phyloP scores from a whole-genome alignment of 768 basidiomycete genomes.

The Suillus lakei region DNA sequence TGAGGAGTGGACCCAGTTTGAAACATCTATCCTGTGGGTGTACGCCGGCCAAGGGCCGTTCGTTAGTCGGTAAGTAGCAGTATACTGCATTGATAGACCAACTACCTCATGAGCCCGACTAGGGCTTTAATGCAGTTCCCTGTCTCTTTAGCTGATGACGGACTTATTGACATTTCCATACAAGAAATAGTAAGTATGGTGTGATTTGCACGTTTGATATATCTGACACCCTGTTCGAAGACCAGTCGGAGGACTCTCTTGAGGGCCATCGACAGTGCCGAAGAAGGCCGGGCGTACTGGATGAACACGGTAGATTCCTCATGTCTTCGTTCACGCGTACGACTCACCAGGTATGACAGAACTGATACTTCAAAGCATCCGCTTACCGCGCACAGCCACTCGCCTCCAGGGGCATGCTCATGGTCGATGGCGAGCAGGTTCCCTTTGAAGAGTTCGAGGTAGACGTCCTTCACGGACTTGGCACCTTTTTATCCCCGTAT shows the following conservation, averaged over 20 bases:
- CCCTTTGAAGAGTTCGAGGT: conserved; percentile 79
- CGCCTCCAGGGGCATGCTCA: conserved; percentile 54
- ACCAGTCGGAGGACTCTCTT: conserved; percentile 52
- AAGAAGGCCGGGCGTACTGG: conserved; percentile 68
- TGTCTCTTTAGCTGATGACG: conserved; percentile 79
- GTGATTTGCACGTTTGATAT: conserved; percentile 6
- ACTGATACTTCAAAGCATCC: conserved; percentile 73
- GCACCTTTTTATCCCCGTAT: conserved; percentile 65
- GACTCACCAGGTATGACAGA: conserved; percentile 41
- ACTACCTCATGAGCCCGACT: conserved; percentile 10
- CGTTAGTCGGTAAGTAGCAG: conserved; percentile 56
- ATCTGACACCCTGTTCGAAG: conserved; percentile 21
- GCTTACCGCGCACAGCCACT: conserved; percentile 76
- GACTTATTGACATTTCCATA: conserved; percentile 71
- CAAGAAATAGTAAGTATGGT: conserved; percentile 58
- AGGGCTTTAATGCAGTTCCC: conserved; percentile 87
- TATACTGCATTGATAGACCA: neutral
- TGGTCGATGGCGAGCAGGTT: conserved; percentile 80
- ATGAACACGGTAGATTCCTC: conserved; percentile 51
- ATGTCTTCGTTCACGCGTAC: conserved; percentile 5
- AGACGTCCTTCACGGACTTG: conserved; percentile 72
- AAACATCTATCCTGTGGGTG: conserved; percentile 69
- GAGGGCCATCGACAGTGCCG: conserved; percentile 60
- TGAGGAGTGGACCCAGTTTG: conserved; percentile 74
- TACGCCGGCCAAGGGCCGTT: conserved; percentile 84